phyloP scores from a whole-genome alignment of 1,284 basidiomycete species.

The Singerocomus inundabilis region DNA sequence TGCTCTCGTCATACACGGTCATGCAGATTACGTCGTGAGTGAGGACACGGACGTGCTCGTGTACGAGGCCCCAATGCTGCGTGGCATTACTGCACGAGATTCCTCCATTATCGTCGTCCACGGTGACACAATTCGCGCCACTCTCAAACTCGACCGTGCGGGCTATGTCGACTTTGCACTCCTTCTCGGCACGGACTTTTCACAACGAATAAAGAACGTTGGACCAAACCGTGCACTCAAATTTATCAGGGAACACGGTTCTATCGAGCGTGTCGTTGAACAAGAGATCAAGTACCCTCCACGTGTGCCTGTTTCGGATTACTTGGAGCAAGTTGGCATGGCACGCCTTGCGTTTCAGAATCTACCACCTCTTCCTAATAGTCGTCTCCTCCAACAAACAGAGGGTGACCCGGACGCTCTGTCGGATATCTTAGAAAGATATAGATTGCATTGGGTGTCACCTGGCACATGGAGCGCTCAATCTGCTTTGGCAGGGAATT shows the following conservation, averaged over 20 bases:
- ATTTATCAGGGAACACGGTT: constrained; percentile 65
- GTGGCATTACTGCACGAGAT: constrained; percentile 62
- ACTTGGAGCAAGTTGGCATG: constrained; percentile 57
- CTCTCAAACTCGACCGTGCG: constrained; percentile 52
- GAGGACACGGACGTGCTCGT: constrained; percentile 85
- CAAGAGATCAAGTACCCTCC: constrained; percentile 54
- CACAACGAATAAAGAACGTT: constrained; percentile 74
- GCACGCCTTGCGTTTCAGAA: constrained; percentile 63
- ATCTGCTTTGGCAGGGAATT: constrained; percentile 55
- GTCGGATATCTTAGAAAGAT: constrained; percentile 45
- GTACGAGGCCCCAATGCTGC: constrained; percentile 76
- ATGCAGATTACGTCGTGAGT: constrained; percentile 82
- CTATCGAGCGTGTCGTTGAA: constrained; percentile 71
- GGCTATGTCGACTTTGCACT: constrained; percentile 81
- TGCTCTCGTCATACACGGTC: constrained; percentile 66
- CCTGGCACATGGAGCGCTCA: constrained; percentile 44
- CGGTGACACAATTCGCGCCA: constrained; percentile 59
- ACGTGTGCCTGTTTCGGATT: constrained; percentile 43
- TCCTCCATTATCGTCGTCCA: constrained; percentile 63
- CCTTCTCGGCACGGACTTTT: constrained; percentile 87
- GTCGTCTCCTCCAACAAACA: constrained; percentile 34
- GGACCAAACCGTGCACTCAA: constrained; percentile 74
- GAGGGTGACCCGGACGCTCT: constrained; percentile 44
- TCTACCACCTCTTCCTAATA: constrained; percentile 57
- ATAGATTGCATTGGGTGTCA: constrained; percentile 44